These are phyloP conservation scores for Eimeria sp. DNA, from an alignment of 169 alveolate genomes.

Conservation along the genomic window DNA sequence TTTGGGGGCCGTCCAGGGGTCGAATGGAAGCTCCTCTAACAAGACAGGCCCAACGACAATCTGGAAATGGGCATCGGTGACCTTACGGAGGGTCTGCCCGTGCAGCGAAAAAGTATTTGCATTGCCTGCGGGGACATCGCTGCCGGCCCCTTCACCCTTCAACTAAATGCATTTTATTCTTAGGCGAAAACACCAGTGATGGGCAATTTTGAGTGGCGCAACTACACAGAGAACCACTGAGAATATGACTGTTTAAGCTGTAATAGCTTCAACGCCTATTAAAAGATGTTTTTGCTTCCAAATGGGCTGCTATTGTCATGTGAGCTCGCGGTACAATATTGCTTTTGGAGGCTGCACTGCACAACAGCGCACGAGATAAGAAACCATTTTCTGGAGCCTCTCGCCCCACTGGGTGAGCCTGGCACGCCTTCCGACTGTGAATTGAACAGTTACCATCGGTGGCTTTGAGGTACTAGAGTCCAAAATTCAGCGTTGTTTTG, in stretches of 20 bases:
- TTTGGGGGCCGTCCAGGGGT: neutral
- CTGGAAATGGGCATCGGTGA: neutral
- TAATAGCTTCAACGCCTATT: neutral
- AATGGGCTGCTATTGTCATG: neutral
- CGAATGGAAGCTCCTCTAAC: neutral
- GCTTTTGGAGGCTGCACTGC: neutral
- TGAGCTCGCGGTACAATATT: neutral
- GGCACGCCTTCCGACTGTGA: neutral
- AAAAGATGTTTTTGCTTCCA: neutral
- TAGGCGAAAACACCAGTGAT: neutral
- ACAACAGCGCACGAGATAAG: neutral
- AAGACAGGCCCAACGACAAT: neutral
- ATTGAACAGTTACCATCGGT: neutral
- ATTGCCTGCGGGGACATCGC: neutral
- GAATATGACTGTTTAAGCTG: neutral
- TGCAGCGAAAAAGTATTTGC: neutral
- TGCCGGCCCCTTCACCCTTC: neutral
- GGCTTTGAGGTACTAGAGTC: neutral
- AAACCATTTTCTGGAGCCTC: neutral
- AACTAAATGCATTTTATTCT: neutral
- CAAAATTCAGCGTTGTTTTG: neutral
- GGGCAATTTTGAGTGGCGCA: neutral
- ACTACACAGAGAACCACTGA: neutral
- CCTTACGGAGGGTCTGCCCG: neutral
- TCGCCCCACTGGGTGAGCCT: neutral